Evolutionary conservation across 352 stramenopile genomes (phyloP).

Genomic region (Thalassiosira ordinaria): DNA sequence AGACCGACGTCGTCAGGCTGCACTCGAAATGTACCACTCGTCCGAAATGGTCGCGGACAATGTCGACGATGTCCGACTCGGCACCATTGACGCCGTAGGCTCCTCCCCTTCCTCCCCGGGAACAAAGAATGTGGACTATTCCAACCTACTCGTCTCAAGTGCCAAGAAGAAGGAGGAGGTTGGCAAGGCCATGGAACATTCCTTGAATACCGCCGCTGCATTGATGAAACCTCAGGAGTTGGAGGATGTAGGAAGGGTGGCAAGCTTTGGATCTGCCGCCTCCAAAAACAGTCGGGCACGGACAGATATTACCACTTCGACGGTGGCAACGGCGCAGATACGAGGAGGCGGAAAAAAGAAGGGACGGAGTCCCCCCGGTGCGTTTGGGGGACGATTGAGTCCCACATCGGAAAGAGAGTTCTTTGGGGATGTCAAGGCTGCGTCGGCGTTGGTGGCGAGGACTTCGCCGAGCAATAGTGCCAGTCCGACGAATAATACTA

Average conservation of each 20-base stretch:
- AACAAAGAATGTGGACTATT: too few relatives aligned
- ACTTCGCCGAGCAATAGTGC: not conserved
- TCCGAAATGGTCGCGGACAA: conserved; percentile 60
- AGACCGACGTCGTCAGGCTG: conserved; percentile 43
- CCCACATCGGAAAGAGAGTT: not conserved
- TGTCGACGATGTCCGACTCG: conserved; percentile 49
- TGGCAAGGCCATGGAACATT: conserved; percentile 1
- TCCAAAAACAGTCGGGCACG: conserved; percentile 14
- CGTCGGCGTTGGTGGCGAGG: conserved; percentile 6
- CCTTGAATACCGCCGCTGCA: too few relatives aligned
- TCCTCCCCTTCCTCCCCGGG: too few relatives aligned
- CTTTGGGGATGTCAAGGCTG: not conserved
- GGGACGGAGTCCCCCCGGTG: too few relatives aligned
- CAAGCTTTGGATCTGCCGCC: conserved; percentile 17
- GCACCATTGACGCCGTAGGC: conserved; percentile 41
- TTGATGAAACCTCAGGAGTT: conserved; percentile 25
- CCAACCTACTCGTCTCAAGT: too few relatives aligned
- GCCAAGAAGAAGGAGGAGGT: conserved; percentile 14
- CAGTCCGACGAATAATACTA: conserved; percentile 7
- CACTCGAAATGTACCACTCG: conserved; percentile 60
- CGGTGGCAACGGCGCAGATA: conserved; percentile 44
- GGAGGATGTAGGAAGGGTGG: conserved; percentile 22
- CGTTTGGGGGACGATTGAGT: not conserved
- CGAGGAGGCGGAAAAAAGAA: too few relatives aligned
- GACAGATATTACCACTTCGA: conserved; percentile 54